Percentiles rank a stretch among this genome's conserved stretches.
phyloP scores from a whole-genome alignment of 1,139 yeast species.

The Magnusiomyces tetraspermus region DNA sequence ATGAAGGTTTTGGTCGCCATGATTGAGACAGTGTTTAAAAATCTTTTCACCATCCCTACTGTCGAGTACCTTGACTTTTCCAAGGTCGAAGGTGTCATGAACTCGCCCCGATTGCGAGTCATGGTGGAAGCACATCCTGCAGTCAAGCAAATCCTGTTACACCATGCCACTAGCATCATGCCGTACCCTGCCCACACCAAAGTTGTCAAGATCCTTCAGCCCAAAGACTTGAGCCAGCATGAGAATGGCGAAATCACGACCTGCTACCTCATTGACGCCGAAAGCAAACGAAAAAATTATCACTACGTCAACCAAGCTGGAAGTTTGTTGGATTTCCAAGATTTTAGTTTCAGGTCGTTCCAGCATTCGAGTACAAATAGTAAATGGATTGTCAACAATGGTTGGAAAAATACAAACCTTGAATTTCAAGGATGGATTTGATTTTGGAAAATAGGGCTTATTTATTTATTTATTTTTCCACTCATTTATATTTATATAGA shows the following conservation, averaged over 20 bases:
- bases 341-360: not conserved
- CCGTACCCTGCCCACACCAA: not conserved
- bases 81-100: not conserved
- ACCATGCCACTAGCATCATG: not conserved
- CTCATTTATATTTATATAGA: too few relatives aligned
- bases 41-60: not conserved
- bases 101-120: not conserved
- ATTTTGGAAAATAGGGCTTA: too few relatives aligned
- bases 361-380: not conserved
- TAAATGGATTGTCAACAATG: not conserved
- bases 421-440: not conserved
- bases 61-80: not conserved
- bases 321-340: not conserved
- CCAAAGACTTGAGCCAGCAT: not conserved
- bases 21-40: not conserved
- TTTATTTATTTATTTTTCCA: too few relatives aligned
- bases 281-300: not conserved
- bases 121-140: not conserved
- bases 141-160: not conserved
- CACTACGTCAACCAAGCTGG: not conserved
- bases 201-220: not conserved
- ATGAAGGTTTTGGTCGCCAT: not conserved
- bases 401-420: not conserved
- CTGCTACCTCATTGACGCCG: not conserved
- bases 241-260: not conserved